Evolutionary conservation across 2,329 filamentous ascomycete species (phyloP), one percentile per base, ranked within the genome.

Genomic region (Colletotrichum theobromicola): DNA sequence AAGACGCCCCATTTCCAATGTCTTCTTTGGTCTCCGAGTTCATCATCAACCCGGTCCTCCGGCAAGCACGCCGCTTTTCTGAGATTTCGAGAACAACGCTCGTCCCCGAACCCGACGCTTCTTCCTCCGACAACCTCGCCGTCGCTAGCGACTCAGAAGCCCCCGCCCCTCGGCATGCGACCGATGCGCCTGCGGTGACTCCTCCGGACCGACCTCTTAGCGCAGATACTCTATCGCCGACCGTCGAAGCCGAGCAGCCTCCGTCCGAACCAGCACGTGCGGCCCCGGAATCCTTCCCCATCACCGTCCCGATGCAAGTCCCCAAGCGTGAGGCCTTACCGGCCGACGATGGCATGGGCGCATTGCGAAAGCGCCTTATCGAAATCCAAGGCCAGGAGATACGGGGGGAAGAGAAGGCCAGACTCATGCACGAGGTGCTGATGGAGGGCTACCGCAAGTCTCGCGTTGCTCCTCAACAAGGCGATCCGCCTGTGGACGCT

Each of bases 261-360:
- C 77, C 78, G 62, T 72, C 74, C 28, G 76, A 77, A 30, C 74
- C 57, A 65, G 16, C 64, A 55, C 37, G 61, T 74, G 55, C 35
- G 53, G 34, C 66, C 28, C 24, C 13, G 70, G 28, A 64, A 67
- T 46, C 62, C 7, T 55, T 28, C 18, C 68, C 64, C n/a, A 68
- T 61, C n/a, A 46, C 61, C 28, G 46, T 42, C 8, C 62, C 73
- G 18, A 72, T 68, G 65, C 58, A 55, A 24, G 37, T 69, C 21
- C 60, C 28, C 15, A 63, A 55, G 37, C n/a, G 62, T 63, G 69
- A 62, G 60, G 75, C 81, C 53, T 81, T 95, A 53, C 94, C 94
- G 2, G 94, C 93, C 80, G 93, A 96, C 80, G 94, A 97, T 86
- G 94, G 94, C 58, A 96, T 95, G 93, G 87, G 89, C 21, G 83